Percentiles rank a stretch among this genome's conserved stretches.
phyloP scores from a whole-genome alignment of 257 asterid species.

The Cordia subcordata region DNA sequence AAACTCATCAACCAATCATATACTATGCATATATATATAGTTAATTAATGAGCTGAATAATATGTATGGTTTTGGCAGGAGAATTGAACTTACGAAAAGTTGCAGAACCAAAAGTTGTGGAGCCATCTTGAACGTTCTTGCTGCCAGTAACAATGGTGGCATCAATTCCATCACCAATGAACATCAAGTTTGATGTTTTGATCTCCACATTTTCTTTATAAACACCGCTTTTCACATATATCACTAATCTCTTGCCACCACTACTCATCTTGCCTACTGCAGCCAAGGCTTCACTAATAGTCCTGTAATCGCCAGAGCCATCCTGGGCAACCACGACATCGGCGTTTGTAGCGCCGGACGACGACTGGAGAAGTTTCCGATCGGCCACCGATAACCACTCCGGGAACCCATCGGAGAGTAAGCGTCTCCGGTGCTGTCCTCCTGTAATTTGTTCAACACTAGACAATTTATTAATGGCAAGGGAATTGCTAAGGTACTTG shows the following conservation, averaged over 20 bases:
- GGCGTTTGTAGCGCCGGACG: slow-evolving; percentile 13
- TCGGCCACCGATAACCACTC: slow-evolving; percentile 39
- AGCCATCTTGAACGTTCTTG: slow-evolving; percentile 41
- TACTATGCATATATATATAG: no score
- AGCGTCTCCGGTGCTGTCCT: slow-evolving; percentile 11
- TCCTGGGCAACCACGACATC: slow-evolving; percentile 59
- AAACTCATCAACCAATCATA: neutral
- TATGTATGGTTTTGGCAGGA: no score
- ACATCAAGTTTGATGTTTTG: slow-evolving; percentile 46
- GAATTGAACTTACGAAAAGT: slow-evolving; percentile 63
- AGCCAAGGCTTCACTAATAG: slow-evolving; percentile 44
- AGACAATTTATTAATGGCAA: slow-evolving; percentile 42
- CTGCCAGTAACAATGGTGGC: slow-evolving; percentile 46
- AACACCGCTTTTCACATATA: slow-evolving; percentile 55
- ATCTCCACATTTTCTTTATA: slow-evolving; percentile 57
- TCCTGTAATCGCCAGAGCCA: slow-evolving; percentile 52
- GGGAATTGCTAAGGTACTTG: slow-evolving; percentile 47
- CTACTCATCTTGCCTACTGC: slow-evolving; percentile 23
- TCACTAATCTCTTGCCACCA: slow-evolving; percentile 36
- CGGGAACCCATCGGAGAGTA: slow-evolving; percentile 25
- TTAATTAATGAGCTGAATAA: neutral
- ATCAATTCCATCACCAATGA: slow-evolving; percentile 70
- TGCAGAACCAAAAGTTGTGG: slow-evolving; percentile 63
- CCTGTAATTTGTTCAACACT: slow-evolving; percentile 5
- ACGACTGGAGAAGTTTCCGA: slow-evolving; percentile 34